Evolutionary conservation across 257 asterid species (phyloP).

Genomic region (Catharanthus roseus): DNA sequence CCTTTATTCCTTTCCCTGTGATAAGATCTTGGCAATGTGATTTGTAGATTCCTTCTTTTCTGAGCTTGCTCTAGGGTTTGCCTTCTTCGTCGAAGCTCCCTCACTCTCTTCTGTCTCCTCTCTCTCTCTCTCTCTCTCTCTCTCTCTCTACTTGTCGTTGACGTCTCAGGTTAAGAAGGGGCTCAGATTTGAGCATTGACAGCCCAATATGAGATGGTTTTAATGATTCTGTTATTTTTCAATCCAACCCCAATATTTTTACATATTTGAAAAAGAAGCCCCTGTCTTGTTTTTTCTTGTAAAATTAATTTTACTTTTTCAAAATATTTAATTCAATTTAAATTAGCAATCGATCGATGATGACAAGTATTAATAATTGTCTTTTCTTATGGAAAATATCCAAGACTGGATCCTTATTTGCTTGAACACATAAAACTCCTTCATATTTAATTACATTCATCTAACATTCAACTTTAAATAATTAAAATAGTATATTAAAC

Average conservation of each 20-base stretch:
- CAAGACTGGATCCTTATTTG: too few species aligned
- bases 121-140: conserved; percentile 15
- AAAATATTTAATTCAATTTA: too few species aligned
- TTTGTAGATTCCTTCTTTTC: conserved; percentile 3
- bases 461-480: too few species aligned
- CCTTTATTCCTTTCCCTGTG: conserved; percentile 27
- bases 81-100: conserved; percentile 2
- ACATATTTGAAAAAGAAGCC: not conserved
- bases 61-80: conserved; percentile 12
- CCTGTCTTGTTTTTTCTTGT: not conserved
- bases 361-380: too few species aligned
- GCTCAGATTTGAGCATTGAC: conserved; percentile 8
- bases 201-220: conserved; percentile 15
- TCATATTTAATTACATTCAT: too few species aligned
- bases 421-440: too few species aligned
- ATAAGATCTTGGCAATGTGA: conserved; percentile 47
- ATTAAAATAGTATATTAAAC: too few species aligned
- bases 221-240: conserved; percentile 10
- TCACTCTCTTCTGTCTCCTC: conserved; percentile 5
- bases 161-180: conserved; percentile 16
- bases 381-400: too few species aligned
- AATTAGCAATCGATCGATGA: too few species aligned
- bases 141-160: conserved; percentile 24
- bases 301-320: too few species aligned
- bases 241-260: conserved; percentile 11